A percentile compares a stretch with the other conserved stretches of the same genome.
Evolutionary conservation across 768 basidiomycete species (phyloP).

Genomic region (Guyanaporus albipodus): DNA sequence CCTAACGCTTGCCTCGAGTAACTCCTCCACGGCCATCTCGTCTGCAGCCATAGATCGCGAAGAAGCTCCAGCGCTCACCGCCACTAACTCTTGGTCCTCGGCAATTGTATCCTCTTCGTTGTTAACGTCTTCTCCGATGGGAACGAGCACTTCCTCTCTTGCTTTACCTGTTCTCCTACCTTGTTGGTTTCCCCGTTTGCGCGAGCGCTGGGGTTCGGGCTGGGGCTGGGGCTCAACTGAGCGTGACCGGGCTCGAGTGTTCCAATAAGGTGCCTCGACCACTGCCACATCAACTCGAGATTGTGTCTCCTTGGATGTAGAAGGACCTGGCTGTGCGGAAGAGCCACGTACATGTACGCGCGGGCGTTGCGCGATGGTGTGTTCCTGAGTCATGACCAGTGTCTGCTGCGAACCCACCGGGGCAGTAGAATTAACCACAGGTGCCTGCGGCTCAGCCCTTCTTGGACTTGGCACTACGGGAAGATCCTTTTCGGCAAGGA

Average conservation of each 20-base stretch:
- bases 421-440: background rate
- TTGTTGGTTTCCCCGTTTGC: background rate
- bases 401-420: slow-evolving; percentile 12
- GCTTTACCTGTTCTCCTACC: slow-evolving; percentile 6
- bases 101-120: background rate
- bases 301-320: background rate
- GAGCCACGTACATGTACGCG: slow-evolving; percentile 8
- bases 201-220: background rate
- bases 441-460: background rate
- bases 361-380: background rate
- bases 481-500: background rate
- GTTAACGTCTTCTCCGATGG: slow-evolving; percentile 7
- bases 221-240: slow-evolving; percentile 9
- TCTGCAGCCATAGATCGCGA: slow-evolving; percentile 14
- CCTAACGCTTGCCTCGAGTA: slow-evolving; percentile 12
- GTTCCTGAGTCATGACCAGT: slow-evolving; percentile 3
- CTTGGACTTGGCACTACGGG: background rate
- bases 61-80: background rate
- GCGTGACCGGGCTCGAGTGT: slow-evolving; percentile 21
- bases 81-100: background rate
- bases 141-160: background rate
- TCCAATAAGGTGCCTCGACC: slow-evolving; percentile 12
- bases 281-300: background rate
- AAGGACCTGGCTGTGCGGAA: slow-evolving; percentile 13
- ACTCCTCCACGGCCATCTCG: slow-evolving; percentile 21